A percentile compares a stretch with the other conserved stretches of the same genome.
Conservation (phyloP, 2,329 filamentous ascomycete species). For the Pseudogymnoascus sp. region DNA sequence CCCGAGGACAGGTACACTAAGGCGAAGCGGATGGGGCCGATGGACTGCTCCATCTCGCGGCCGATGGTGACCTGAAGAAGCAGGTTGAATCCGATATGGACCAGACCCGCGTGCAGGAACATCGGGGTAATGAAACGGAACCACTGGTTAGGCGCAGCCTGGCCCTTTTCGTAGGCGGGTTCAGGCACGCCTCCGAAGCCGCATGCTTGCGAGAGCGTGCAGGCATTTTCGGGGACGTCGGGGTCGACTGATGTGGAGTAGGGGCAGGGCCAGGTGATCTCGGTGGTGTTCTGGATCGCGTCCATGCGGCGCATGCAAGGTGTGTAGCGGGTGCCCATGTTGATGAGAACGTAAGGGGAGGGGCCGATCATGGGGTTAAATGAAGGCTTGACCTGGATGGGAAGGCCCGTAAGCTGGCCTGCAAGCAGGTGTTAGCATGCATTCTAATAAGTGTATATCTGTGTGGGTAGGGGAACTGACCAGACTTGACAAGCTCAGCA, state of each 20-base stretch:
- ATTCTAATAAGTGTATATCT: slow-evolving; percentile 14
- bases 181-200: slow-evolving; percentile 56
- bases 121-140: slow-evolving; percentile 93
- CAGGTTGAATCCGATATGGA: slow-evolving; percentile 95
- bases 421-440: slow-evolving; percentile 6
- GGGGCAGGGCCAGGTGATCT: slow-evolving; percentile 68
- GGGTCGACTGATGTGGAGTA: slow-evolving; percentile 50
- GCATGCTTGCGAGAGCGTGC: slow-evolving; percentile 71
- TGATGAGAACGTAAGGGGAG: slow-evolving; percentile 82
- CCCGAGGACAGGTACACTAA: slow-evolving; percentile 85
- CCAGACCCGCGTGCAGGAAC: slow-evolving; percentile 86
- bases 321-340: slow-evolving; percentile 88
- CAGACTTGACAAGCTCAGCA: slow-evolving; percentile 75
- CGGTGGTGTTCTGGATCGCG: slow-evolving; percentile 48
- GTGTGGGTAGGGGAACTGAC: slow-evolving; percentile 39
- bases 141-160: slow-evolving; percentile 75
- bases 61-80: slow-evolving; percentile 83
- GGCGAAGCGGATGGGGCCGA: slow-evolving; percentile 80
- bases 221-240: slow-evolving; percentile 43
- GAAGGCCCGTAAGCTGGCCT: slow-evolving; percentile 68
- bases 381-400: slow-evolving; percentile 50
- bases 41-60: slow-evolving; percentile 83
- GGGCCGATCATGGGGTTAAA: slow-evolving; percentile 99
- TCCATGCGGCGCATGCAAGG: slow-evolving; percentile 88
- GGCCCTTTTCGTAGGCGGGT: slow-evolving; percentile 29